Conservation (phyloP, 768 basidiomycete genomes). For the Leccinum longicurvipes region DNA sequence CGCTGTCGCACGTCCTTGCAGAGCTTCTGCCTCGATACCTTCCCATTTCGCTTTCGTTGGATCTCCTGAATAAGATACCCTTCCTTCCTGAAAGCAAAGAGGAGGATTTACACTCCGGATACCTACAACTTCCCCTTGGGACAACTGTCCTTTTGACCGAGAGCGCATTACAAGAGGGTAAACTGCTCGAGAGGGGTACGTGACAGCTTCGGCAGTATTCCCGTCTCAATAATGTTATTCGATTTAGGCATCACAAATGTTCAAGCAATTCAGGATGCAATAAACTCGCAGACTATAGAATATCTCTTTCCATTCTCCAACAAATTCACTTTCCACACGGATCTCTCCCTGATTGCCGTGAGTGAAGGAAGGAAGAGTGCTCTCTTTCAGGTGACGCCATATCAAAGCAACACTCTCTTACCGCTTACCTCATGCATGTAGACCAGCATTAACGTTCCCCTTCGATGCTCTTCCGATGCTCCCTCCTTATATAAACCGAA, state of each 20-base stretch:
- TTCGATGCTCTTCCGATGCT: constrained; percentile 35
- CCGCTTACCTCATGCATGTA: constrained; percentile 22
- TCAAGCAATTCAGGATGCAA: constrained; percentile 57
- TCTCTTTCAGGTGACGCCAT: constrained; percentile 58
- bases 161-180: constrained; percentile 64
- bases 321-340: constrained; percentile 67
- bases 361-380: constrained; percentile 65
- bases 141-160: constrained; percentile 64
- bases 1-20: constrained; percentile 52
- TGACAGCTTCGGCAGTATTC: not conserved
- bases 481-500: constrained; percentile 47
- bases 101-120: constrained; percentile 72
- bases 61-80: constrained; percentile 50
- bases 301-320: constrained; percentile 75
- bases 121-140: constrained; percentile 66
- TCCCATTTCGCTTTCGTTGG: constrained; percentile 58
- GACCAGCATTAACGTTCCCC: constrained; percentile 57
- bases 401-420: not conserved
- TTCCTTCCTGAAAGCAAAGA: constrained; percentile 68
- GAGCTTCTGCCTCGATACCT: constrained; percentile 57
- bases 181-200: constrained; percentile 48
- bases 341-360: constrained; percentile 62
- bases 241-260: constrained; percentile 60
- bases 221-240: not conserved
- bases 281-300: constrained; percentile 61